These are phyloP conservation scores for Plantago major DNA, from an alignment of 257 asterid species.

Conservation along the genomic window DNA sequence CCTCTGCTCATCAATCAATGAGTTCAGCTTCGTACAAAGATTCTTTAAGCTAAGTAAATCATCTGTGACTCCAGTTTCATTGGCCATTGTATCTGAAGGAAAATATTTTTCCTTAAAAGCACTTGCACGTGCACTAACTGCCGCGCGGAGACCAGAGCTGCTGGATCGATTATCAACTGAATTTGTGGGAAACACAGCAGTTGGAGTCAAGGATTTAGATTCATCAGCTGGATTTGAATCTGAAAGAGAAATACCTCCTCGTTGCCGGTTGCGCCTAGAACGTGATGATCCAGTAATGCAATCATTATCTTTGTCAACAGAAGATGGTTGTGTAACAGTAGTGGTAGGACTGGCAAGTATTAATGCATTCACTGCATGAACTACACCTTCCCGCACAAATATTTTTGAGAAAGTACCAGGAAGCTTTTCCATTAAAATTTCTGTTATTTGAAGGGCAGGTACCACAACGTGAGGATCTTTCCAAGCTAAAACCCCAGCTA, in stretches of 20 bases:
- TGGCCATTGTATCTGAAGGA: conserved; percentile 61
- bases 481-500: conserved; percentile 97
- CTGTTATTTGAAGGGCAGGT: conserved; percentile 95
- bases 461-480: conserved; percentile 95
- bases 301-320: conserved; percentile 75
- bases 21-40: conserved; percentile 71
- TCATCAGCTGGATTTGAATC: conserved; percentile 57
- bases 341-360: conserved; percentile 46
- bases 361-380: conserved; percentile 84
- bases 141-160: conserved; percentile 54
- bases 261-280: conserved; percentile 74
- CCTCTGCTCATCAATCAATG: conserved; percentile 56
- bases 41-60: conserved; percentile 80
- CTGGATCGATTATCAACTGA: conserved; percentile 48
- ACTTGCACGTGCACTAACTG: conserved; percentile 79
- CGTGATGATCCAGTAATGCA: conserved; percentile 69
- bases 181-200: conserved; percentile 43
- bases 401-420: conserved; percentile 84
- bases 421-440: conserved; percentile 90
- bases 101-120: conserved; percentile 81
- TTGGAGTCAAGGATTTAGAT: conserved; percentile 38
- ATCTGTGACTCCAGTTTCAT: conserved; percentile 59
- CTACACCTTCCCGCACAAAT: conserved; percentile 91
- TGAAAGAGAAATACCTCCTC: conserved; percentile 44
- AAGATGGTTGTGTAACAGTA: conserved; percentile 43